Evolutionary conservation across 2,329 filamentous ascomycete genomes (phyloP).

Genomic region (Penicillium sp.): DNA sequence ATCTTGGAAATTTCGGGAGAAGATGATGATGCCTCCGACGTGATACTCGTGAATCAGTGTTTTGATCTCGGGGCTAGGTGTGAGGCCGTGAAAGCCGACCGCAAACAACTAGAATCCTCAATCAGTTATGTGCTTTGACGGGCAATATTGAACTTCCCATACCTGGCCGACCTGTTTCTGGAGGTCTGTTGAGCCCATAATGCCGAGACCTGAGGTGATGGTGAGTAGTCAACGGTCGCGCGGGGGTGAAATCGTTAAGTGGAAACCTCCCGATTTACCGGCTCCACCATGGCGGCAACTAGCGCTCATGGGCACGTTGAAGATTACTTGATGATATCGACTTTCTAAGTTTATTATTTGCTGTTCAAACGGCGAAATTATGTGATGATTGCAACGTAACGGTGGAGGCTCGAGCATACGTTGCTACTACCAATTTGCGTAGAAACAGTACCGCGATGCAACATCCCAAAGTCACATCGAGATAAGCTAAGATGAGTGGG

Average conservation of each 20-base stretch:
- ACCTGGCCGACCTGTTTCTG: conserved; percentile 39
- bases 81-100: conserved; percentile 44
- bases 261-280: background rate
- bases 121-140: background rate
- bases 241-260: conserved; percentile 2
- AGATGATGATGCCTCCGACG: conserved; percentile 45
- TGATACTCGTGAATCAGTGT: conserved; percentile 43
- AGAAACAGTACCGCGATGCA: background rate
- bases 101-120: conserved; percentile 41
- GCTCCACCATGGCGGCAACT: background rate
- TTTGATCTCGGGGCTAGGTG: conserved; percentile 43
- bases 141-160: background rate
- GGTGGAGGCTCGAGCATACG: background rate
- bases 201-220: background rate
- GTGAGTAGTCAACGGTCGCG: background rate
- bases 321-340: background rate
- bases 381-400: background rate
- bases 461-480: background rate
- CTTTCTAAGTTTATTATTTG: too few species aligned
- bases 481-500: background rate
- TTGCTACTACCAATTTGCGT: background rate
- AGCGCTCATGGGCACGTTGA: background rate
- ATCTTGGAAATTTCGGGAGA: conserved; percentile 43
- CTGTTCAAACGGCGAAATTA: too few species aligned
- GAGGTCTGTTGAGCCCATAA: conserved; percentile 25